Evolutionary conservation across 2,329 filamentous ascomycete genomes (phyloP).

Genomic region (Aspergillus japonicus): DNA sequence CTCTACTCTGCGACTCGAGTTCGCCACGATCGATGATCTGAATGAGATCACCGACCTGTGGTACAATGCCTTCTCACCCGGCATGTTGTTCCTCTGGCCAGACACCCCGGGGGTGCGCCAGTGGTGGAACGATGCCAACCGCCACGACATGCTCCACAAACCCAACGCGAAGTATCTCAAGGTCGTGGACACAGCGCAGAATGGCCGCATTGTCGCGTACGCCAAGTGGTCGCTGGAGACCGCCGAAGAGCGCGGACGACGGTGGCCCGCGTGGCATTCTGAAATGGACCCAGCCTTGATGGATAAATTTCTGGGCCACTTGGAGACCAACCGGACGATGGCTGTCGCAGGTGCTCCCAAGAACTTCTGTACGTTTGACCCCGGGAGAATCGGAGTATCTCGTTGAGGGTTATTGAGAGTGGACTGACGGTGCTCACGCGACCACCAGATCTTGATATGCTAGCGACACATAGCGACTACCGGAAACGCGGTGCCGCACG

Average conservation of each 20-base stretch:
- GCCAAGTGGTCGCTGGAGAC: constrained; percentile 32
- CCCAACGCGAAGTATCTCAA: constrained; percentile 29
- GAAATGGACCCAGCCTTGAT: constrained; percentile 19
- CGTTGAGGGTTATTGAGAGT: neutral
- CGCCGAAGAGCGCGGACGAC: constrained; percentile 24
- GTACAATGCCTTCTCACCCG: constrained; percentile 26
- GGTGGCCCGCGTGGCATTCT: constrained; percentile 30
- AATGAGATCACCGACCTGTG: constrained; percentile 25
- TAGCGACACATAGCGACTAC: constrained; percentile 22
- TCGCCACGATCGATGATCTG: constrained; percentile 24
- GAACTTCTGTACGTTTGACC: constrained; percentile 26
- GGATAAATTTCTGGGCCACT: constrained; percentile 18
- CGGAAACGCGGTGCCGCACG: constrained; percentile 20
- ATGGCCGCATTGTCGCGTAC: constrained; percentile 25
- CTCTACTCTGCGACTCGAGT: constrained; percentile 10
- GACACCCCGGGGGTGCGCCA: constrained; percentile 28
- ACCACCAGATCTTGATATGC: constrained; percentile 12
- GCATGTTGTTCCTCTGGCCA: constrained; percentile 24
- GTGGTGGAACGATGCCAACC: constrained; percentile 26
- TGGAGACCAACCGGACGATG: constrained; percentile 22
- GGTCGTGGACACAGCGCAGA: constrained; percentile 22
- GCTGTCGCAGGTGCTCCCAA: constrained; percentile 24
- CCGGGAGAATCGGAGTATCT: neutral
- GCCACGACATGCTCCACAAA: constrained; percentile 24
- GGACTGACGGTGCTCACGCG: neutral